Base-by-base conservation (phyloP, 139 green algal genomes). In the Chlorella sorokiniana region DNA sequence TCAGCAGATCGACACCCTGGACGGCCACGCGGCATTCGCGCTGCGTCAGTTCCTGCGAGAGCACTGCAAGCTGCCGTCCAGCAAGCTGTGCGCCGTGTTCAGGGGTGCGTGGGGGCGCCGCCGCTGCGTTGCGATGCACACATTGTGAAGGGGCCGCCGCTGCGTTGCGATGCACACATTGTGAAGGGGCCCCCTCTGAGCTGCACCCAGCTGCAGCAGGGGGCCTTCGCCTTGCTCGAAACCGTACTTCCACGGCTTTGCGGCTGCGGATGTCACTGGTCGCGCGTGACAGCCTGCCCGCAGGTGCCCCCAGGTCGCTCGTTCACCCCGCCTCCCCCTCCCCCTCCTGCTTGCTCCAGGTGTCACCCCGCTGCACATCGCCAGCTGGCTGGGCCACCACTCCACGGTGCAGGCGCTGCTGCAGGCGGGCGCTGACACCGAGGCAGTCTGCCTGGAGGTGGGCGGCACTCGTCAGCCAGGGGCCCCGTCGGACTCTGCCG, bases 281-380 rank as follows among this genome's bases (percentile, higher is more conserved):
- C 7, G 9, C 52, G 27, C 27, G 22, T 61, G 6, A 61, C 52
- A 20, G 52, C 52, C 52, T 61, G 52, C 52, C 7, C 52, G 22
- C 52, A 61, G 22, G 22, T 16, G 52, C 52, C 27, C 52, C 9
- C 27, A 61, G n/a, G n/a, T n/a, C n/a, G n/a, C n/a, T n/a, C n/a
- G n/a, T n/a, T n/a, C n/a, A n/a, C n/a, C n/a, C n/a, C n/a, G n/a
- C n/a, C n/a, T n/a, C n/a, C 52, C 52, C 52, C 3, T 16, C 27
- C 52, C 62, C 62, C 31, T 33, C 62, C 7, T 8, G 7, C 61
- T 31, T 40, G 4, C 22, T 45, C 44, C 73, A 79, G 73, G 73
- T 2, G 73, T 79, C 23, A 79, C 73, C 10, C 73, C 73, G 25
- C 52, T 79, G 52, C 73, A 79, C 73, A 79, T 79, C 10, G 73